These are phyloP conservation scores for Penicillium psychrofluorescens DNA, from an alignment of 495 filamentous ascomycete genomes.

Conservation along the genomic window DNA sequence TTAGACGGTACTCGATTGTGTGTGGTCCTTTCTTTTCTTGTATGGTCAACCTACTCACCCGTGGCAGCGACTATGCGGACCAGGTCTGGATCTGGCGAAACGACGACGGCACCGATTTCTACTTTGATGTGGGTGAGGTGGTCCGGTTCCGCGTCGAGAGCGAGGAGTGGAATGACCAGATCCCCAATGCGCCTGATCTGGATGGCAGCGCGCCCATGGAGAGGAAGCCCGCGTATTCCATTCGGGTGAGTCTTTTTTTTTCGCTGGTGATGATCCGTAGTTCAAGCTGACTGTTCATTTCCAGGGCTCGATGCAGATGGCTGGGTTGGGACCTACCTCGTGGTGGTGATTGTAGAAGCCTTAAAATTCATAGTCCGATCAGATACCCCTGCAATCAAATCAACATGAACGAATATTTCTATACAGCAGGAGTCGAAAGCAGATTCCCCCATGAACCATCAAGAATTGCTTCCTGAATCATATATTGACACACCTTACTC, in stretches of 20 bases:
- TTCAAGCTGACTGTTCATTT: constrained; percentile 4
- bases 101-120: constrained; percentile 61
- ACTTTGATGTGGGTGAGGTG: constrained; percentile 80
- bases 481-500: too few species aligned
- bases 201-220: constrained; percentile 41
- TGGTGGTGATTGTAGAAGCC: constrained; percentile 34
- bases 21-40: constrained; percentile 17
- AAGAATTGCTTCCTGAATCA: too few species aligned
- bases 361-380: constrained; percentile 1
- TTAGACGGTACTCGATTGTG: constrained; percentile 69
- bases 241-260: constrained; percentile 44
- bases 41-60: constrained; percentile 16
- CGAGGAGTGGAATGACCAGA: constrained; percentile 85
- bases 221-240: constrained; percentile 56
- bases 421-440: too few species aligned
- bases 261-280: neutral
- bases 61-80: constrained; percentile 55
- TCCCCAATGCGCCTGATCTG: constrained; percentile 58
- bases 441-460: too few species aligned
- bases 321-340: constrained; percentile 39
- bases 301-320: constrained; percentile 48
- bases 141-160: constrained; percentile 76
- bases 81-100: constrained; percentile 75
- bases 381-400: constrained; percentile 13
- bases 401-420: too few species aligned